These are phyloP conservation scores for Bruguiera hainesii DNA, from an alignment of 441 rosid genomes.

Conservation along the genomic window DNA sequence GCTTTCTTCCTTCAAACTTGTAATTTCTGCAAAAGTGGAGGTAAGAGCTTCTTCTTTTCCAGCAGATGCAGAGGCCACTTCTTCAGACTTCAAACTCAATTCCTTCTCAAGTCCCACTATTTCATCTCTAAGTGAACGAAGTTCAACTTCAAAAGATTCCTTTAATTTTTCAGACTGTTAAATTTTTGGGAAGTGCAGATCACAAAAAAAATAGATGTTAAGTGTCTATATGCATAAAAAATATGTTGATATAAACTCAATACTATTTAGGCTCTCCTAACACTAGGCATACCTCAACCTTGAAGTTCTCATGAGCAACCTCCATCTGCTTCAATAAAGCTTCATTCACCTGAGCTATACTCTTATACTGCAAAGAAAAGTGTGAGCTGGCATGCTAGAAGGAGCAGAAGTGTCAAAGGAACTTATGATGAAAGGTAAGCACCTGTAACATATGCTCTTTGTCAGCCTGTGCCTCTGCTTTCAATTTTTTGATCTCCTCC, in stretches of 20 bases:
- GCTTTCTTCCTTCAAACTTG: constrained; percentile 67
- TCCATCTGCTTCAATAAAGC: constrained; percentile 93
- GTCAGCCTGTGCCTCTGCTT: constrained; percentile 75
- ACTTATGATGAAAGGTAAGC: constrained; percentile 20
- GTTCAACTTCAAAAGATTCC: constrained; percentile 68
- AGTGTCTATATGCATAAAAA: background rate
- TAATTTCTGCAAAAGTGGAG: constrained; percentile 61
- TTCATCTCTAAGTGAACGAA: constrained; percentile 61
- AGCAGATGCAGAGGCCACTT: constrained; percentile 58
- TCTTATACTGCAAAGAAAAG: constrained; percentile 66
- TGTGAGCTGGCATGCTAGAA: constrained; percentile 15
- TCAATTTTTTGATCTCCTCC: constrained; percentile 74
- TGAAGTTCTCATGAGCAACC: constrained; percentile 78
- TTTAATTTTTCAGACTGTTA: constrained; percentile 67
- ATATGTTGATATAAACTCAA: background rate
- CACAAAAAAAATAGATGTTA: constrained; percentile 14
- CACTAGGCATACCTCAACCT: constrained; percentile 52
- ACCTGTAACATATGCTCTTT: constrained; percentile 98
- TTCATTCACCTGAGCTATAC: constrained; percentile 94
- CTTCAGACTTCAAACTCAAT: constrained; percentile 65
- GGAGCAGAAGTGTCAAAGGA: constrained; percentile 11
- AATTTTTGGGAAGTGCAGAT: constrained; percentile 15
- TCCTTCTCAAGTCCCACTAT: constrained; percentile 75
- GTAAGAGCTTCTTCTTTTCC: constrained; percentile 73
- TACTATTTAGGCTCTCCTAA: background rate